Base-by-base conservation (phyloP, 257 asterid genomes). In the Asclepias syriaca region DNA sequence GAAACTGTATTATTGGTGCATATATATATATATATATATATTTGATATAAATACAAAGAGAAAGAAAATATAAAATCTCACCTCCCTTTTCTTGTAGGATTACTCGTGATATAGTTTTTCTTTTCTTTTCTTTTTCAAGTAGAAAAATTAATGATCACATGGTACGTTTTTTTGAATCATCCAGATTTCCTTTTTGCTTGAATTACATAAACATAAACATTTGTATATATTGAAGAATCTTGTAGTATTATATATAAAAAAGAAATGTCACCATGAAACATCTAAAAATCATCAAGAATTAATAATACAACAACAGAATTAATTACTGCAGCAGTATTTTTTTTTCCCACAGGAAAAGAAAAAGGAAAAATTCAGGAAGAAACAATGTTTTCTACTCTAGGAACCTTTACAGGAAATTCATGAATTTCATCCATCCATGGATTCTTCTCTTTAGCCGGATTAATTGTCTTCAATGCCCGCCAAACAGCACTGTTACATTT, bases 341-440 rank as follows among this genome's bases (percentile, higher is more conserved):
- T 54, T 54, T 54, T 18, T 4, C 0, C 27, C 3, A 19, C 27
- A 6, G 21, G 10, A 15, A 22, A 24, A 22, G 16, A 19, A 54
- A 53, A 48, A 49, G 13, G 12, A 8, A 3, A 49, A 10, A 13
- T 10, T 75, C 66, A 81, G 66, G 70, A 65, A 73, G 63, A 75
- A 68, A 80, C 3, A 1, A 34, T 70, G 11, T 74, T 46, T 65
- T 70, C 74, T 19, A 77, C 46, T 21, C 71, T 69, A n/a, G 85
- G 84, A 7, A 82, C 84, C 22, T 78, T 66, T 29, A 81, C 83
- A 15, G 90, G 90, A 53, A 86, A 86, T 27, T 86, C 86, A 50
- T 73, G 3, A n/a, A 85, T 83, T 56, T 85, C 88, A 73, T 83
- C 88, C 78, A 77, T 85, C 90, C 90, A 85, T 0, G 88, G 88